Base-by-base conservation (phyloP, 192 early-diverging fungal species). In the Phlyctochytrium planicorne region DNA sequence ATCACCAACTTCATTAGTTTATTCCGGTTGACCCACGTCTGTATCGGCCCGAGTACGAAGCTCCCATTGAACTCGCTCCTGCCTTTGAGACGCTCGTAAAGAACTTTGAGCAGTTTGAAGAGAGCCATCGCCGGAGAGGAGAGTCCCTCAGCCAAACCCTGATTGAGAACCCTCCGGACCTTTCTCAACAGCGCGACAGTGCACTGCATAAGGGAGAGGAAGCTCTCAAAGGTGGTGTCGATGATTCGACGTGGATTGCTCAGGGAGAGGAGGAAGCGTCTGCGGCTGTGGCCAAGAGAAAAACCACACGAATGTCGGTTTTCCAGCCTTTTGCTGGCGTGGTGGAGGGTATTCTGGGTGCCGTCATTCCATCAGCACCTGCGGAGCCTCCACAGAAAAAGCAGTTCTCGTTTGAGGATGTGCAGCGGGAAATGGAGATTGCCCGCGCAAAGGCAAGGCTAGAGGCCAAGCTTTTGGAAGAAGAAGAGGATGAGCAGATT, bases 71-170 rank as follows among this genome's bases (percentile, higher is more conserved):
- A 10, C 64, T 66, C 30, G 64, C 34, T 10, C 47, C 65, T 61
- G 70, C 70, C 3, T 72, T 72, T 33, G 64, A 65, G 25, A 57
- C 59, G 30, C 34, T 72, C 14, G 53, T 50, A 33, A 62, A 59
- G n/a, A 64, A 62, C 55, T 72, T 72, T 53, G 70, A 72, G 57
- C 57, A 65, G 30, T 66, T 60, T 33, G 70, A 72, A 33, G 35
- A 61, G 24, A 2, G 63, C 16, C 70, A 72, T 47, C 63, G 70
- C 30, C 30, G 64, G 4, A 61, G 63, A 6, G 55, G 20, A 10
- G 55, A 57, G 25, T 20, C 10, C 27, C 55, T 57, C 27, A 57
- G 55, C 25, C 55, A 57, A 29, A 57, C 16, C 6, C 55, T 57
- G 25, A 6, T 27, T 14, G 55, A 57, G 27, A 57, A 57, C 25